A percentile compares a stretch with the other conserved stretches of the same genome.
These are phyloP conservation scores for Ilyonectria sp. DNA, from an alignment of 2,329 filamentous ascomycete genomes.

Conservation along the genomic window DNA sequence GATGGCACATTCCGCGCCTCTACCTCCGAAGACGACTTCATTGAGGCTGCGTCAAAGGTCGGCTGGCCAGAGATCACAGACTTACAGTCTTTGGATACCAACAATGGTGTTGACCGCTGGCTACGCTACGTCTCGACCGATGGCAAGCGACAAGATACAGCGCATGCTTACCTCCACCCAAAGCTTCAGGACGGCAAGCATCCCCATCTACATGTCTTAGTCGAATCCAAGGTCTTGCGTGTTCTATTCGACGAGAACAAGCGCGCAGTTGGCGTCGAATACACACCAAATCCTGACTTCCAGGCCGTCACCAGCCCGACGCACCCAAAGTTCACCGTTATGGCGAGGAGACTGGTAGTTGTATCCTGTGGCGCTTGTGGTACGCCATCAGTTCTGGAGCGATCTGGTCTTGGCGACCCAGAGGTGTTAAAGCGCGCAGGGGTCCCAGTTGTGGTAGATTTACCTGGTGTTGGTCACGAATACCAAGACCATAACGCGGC, in stretches of 20 bases:
- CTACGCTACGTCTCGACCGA: conserved; percentile 60
- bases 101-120: conserved; percentile 51
- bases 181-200: conserved; percentile 55
- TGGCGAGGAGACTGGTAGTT: conserved; percentile 50
- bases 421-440: conserved; percentile 63
- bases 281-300: conserved; percentile 59
- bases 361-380: conserved; percentile 64
- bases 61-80: conserved; percentile 69
- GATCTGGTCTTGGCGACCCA: conserved; percentile 72
- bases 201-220: conserved; percentile 72
- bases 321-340: conserved; percentile 31
- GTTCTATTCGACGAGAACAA: conserved; percentile 68
- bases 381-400: conserved; percentile 71
- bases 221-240: conserved; percentile 69
- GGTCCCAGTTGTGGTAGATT: conserved; percentile 61
- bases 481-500: conserved; percentile 68
- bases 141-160: conserved; percentile 71
- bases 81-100: conserved; percentile 64
- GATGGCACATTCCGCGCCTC: conserved; percentile 62
- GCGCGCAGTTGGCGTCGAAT: conserved; percentile 72
- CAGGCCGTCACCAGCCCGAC: conserved; percentile 33
- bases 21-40: conserved; percentile 62
- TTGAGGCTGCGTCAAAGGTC: conserved; percentile 61
- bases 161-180: conserved; percentile 62
- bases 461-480: conserved; percentile 67